These are phyloP conservation scores for Leccinum obscurum DNA, from an alignment of 768 basidiomycete genomes.

Conservation along the genomic window DNA sequence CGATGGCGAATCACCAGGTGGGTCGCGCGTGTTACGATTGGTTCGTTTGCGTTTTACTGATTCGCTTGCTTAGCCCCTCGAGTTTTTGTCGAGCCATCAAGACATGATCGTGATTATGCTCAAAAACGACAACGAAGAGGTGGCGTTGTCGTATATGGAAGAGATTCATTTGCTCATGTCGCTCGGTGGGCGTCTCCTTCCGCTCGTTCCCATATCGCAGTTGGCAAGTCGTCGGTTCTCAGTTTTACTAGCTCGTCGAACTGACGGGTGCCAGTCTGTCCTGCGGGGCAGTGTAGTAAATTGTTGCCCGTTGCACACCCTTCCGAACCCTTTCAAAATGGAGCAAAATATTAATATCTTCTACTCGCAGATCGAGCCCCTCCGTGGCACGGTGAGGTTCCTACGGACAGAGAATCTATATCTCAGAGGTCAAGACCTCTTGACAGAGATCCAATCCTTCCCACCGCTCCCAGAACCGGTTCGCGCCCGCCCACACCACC, in stretches of 20 bases:
- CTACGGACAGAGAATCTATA: too few species aligned
- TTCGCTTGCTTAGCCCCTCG: conserved; percentile 35
- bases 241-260: background rate
- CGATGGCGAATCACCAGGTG: conserved; percentile 70
- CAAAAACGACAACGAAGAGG: conserved; percentile 65
- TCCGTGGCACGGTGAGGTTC: too few species aligned
- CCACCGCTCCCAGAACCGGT: too few species aligned
- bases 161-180: conserved; percentile 78
- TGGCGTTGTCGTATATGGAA: conserved; percentile 63
- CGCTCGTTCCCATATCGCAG: conserved; percentile 73
- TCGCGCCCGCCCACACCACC: too few species aligned
- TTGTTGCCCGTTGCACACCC: too few species aligned
- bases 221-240: conserved; percentile 50
- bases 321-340: too few species aligned
- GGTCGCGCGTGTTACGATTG: conserved; percentile 1
- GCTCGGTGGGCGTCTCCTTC: conserved; percentile 65
- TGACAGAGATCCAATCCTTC: too few species aligned
- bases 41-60: background rate
- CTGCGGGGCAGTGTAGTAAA: too few species aligned
- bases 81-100: conserved; percentile 80
- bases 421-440: too few species aligned
- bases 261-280: background rate
- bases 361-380: too few species aligned
- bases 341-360: too few species aligned
- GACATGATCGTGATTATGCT: conserved; percentile 83